These are phyloP conservation scores for Multifurca ochricompacta DNA, from an alignment of 768 basidiomycete species.

Conservation along the genomic window DNA sequence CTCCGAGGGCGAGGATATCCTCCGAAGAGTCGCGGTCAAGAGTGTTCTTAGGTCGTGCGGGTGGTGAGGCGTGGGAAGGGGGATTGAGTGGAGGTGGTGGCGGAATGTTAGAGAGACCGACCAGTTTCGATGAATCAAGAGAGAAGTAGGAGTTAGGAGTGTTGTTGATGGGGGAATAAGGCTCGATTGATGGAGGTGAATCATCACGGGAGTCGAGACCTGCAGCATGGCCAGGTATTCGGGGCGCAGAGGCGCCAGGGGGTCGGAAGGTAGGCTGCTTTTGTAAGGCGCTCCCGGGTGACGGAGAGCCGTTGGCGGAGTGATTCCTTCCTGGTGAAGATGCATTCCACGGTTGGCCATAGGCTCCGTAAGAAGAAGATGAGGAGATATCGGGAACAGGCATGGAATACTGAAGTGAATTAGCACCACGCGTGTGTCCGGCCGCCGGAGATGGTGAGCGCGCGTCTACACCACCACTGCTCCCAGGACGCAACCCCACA, in stretches of 20 bases:
- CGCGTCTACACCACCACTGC: neutral
- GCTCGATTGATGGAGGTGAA: slow-evolving; percentile 7
- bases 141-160: slow-evolving; percentile 4
- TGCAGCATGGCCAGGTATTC: slow-evolving; percentile 22
- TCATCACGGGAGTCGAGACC: slow-evolving; percentile 13
- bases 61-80: neutral
- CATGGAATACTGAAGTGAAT: slow-evolving; percentile 12
- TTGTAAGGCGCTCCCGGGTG: slow-evolving; percentile 1
- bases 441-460: slow-evolving; percentile 8
- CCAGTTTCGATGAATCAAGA: neutral
- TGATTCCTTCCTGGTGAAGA: slow-evolving; percentile 3
- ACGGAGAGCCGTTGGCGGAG: slow-evolving; percentile 3
- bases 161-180: neutral
- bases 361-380: neutral
- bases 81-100: slow-evolving; percentile 11
- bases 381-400: slow-evolving; percentile 12
- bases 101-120: neutral
- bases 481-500: slow-evolving; percentile 11
- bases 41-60: neutral
- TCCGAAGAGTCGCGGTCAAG: slow-evolving; percentile 15
- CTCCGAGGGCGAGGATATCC: slow-evolving; percentile 16
- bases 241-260: slow-evolving; percentile 25
- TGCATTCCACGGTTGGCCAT: slow-evolving; percentile 11
- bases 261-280: slow-evolving; percentile 24
- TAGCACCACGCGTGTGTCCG: slow-evolving; percentile 12